These are phyloP conservation scores for Alternaria viburni DNA, from an alignment of 2,329 filamentous ascomycete genomes.

Conservation along the genomic window DNA sequence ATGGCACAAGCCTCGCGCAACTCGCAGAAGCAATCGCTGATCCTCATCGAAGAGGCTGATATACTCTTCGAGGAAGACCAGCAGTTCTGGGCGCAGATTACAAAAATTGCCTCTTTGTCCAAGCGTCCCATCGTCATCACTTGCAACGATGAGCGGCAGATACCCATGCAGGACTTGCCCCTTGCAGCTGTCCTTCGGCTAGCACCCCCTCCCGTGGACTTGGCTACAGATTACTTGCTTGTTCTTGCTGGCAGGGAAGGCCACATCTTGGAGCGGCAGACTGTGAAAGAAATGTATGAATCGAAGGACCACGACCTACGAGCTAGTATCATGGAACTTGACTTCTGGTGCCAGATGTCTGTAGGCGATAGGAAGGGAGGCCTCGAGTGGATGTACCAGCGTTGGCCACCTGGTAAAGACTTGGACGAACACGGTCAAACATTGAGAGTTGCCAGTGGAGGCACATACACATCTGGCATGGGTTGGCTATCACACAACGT, in stretches of 20 bases:
- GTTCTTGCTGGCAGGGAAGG: conserved; percentile 88
- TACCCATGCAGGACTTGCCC: conserved; percentile 76
- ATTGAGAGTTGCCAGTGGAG: conserved; percentile 79
- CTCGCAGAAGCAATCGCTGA: conserved; percentile 87
- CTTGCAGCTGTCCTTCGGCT: conserved; percentile 86
- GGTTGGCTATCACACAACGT: conserved; percentile 73
- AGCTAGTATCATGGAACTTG: conserved; percentile 80
- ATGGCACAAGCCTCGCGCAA: conserved; percentile 39
- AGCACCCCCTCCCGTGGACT: conserved; percentile 66
- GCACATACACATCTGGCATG: conserved; percentile 80
- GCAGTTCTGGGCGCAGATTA: conserved; percentile 87
- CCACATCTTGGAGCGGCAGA: conserved; percentile 72
- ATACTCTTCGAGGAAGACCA: conserved; percentile 94
- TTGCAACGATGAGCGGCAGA: conserved; percentile 86
- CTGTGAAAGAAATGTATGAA: conserved; percentile 73
- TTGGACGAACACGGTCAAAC: conserved; percentile 70
- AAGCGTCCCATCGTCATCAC: conserved; percentile 94
- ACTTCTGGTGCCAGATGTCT: conserved; percentile 97
- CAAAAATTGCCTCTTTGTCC: conserved; percentile 78
- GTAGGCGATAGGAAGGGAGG: conserved; percentile 89
- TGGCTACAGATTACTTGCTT: conserved; percentile 80
- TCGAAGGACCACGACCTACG: conserved; percentile 76
- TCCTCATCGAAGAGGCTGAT: conserved; percentile 92
- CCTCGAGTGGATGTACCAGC: conserved; percentile 84
- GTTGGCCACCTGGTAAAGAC: conserved; percentile 76